Conservation (phyloP, 139 green algal genomes). For the Chlorokybus atmophyticus region DNA sequence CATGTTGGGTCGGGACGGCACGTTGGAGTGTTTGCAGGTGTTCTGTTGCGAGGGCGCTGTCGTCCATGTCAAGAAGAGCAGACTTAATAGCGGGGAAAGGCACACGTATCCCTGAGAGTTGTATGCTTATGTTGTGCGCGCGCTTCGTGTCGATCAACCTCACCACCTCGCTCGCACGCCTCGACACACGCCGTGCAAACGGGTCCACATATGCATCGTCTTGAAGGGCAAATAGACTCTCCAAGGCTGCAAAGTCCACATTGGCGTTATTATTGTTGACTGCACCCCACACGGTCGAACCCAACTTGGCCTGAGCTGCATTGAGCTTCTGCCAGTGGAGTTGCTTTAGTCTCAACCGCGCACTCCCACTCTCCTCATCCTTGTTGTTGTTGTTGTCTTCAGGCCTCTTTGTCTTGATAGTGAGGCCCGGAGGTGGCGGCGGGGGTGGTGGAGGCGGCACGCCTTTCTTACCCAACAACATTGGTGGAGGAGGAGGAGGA, state of each 20-base stretch:
- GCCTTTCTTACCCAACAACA: slow-evolving; percentile 2
- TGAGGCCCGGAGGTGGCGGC: slow-evolving; percentile 24
- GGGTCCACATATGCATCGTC: too few species aligned
- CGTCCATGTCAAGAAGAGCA: slow-evolving; percentile 47
- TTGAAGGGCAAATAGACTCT: slow-evolving; percentile 26
- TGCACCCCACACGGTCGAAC: slow-evolving; percentile 49
- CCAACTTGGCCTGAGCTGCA: not conserved
- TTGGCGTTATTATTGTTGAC: not conserved
- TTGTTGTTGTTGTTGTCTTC: slow-evolving; percentile 6
- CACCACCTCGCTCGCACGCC: slow-evolving; percentile 31
- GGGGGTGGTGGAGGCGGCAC: slow-evolving; percentile 20
- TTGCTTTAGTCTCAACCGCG: slow-evolving; percentile 52
- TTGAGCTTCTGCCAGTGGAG: slow-evolving; percentile 76
- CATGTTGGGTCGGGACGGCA: slow-evolving; percentile 41
- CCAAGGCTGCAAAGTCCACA: slow-evolving; percentile 50
- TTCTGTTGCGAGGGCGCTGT: slow-evolving; percentile 41
- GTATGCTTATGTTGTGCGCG: slow-evolving; percentile 72
- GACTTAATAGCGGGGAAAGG: slow-evolving; percentile 41
- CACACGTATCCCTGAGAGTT: slow-evolving; percentile 54
- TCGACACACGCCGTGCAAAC: slow-evolving; percentile 13
- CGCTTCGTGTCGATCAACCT: slow-evolving; percentile 55
- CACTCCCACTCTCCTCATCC: slow-evolving; percentile 20
- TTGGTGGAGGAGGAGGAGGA: slow-evolving; percentile 21
- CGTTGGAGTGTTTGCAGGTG: slow-evolving; percentile 45
- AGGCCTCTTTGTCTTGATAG: slow-evolving; percentile 8